Base-by-base conservation (phyloP, 2,329 filamentous ascomycete genomes). In the Cordyceps tenuipes region DNA sequence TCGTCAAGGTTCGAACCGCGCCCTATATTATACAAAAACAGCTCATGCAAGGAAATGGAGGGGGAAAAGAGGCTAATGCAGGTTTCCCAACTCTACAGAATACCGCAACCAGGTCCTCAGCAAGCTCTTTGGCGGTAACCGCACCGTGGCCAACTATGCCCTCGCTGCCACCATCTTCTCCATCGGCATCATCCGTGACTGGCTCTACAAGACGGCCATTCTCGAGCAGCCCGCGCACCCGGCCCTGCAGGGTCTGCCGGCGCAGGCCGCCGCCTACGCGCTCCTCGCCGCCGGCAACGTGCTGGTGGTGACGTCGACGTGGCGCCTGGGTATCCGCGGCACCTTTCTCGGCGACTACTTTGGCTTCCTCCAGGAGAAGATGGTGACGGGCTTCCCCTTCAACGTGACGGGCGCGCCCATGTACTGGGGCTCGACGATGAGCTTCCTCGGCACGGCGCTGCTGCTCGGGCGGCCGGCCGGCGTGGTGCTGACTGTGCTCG, bases 271-370 rank as follows among this genome's bases (percentile, higher is more conserved):
- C 19, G 90, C 89, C 47, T 87, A 87, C 64, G 82, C 77, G 5
- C 83, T 97, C 59, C 82, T 97, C 67, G 80, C 81, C 31, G 71
- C 77, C 43, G 94, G 94, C 61, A 97, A 96, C 73, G 75, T 88
- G 56, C 84, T 99, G 41, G 94, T 99, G 54, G 68, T 97, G 55
- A 87, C 88, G 39, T 94, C 89, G 63, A 97, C 96, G 76, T 97
- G 86, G 85, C 89, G 87, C 39, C 85, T 99, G 46, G 94, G 94
- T 61, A 85, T 99, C 69, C 97, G 91, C 0, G 94, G 94, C 64
- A 99, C 94, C 43, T 99, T 97, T 72, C 80, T 99, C 41, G 94
- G 94, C 67, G 94, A 99, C 78, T 99, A 99, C 80, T 99, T 97
- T 72, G 94, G 94, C 67, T 97, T 97, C 72, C 81, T 99, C 65